Base-by-base conservation (phyloP, 1,284 basidiomycete species). In the Sanguinoderma infundibulare region DNA sequence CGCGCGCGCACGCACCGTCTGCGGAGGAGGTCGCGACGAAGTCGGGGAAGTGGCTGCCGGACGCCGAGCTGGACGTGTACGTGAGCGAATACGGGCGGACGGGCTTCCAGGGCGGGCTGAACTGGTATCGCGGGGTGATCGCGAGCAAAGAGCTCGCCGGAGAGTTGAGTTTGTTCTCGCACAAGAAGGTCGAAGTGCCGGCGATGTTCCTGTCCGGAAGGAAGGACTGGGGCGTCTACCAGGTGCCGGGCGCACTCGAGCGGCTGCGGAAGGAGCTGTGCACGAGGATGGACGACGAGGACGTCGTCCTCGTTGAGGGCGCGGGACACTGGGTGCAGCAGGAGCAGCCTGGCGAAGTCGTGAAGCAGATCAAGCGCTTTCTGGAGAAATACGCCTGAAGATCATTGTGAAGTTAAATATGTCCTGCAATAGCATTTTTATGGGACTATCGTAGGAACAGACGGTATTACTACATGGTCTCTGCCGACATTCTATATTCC, bases 311-410 rank as follows among this genome's bases (percentile, higher is more conserved):
- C 47, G 73, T 88, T n/a, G 75, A 82, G 3, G 80, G 80, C 2
- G 85, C 85, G 0, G 87, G 87, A 0, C 86, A 87, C 71, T 87
- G 87, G 86, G 82, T 84, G 22, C 86, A 86, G 70, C 85, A 78
- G 54, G 77, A 75, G 64, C 62, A 67, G 51, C 68, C 74, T 26
- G 67, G 67, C 30, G 64, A 57, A 5, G 78, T 85, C 1, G 73
- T 83, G 2, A 24, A 58, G 24, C 64, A 69, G 15, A 53, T 85
- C 55, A 39, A 75, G 49, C 57, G 72, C 28, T 83, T 84, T 66
- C 70, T 82, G 53, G 62, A 60, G 26, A 71, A 59, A 26, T 34
- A 44, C 22, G 9, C 30, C 26, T 32, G 15, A 28, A 2, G 28
- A 9, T 12, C 14, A 26, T 15, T 3, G 14, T 44, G 14, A 44